Evolutionary conservation across 2,329 filamentous ascomycete species (phyloP).

Genomic region (Hymenoscyphus fructigenus): DNA sequence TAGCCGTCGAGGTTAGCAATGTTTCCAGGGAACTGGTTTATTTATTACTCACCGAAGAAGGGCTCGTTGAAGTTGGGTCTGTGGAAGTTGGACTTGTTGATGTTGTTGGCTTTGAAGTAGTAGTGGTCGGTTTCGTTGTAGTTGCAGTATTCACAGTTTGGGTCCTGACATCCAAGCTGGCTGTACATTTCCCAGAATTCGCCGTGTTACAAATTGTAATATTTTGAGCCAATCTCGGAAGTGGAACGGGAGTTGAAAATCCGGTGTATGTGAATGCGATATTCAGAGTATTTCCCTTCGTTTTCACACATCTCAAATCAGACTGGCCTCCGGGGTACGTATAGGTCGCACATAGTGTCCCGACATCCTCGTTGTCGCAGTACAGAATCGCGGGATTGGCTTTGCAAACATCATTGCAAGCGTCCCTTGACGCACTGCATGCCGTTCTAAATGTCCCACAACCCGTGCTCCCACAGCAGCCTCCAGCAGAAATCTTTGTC

Average conservation of each 20-base stretch:
- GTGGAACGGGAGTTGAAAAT: slow-evolving; percentile 8
- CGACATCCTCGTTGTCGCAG: background rate
- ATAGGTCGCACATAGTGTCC: slow-evolving; percentile 11
- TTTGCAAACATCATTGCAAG: background rate
- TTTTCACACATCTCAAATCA: slow-evolving; percentile 9
- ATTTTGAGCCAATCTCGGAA: slow-evolving; percentile 1
- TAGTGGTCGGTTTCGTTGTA: background rate
- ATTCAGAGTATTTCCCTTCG: background rate
- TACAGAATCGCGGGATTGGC: background rate
- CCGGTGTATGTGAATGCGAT: slow-evolving; percentile 9
- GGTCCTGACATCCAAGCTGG: background rate
- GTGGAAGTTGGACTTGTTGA: background rate
- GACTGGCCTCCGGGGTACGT: slow-evolving; percentile 9
- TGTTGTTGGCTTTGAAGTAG: background rate
- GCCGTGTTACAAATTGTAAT: background rate
- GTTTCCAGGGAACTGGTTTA: too few species aligned
- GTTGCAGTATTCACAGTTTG: background rate
- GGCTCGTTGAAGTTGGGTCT: background rate
- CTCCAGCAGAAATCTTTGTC: background rate
- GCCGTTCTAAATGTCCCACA: background rate
- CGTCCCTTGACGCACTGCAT: background rate
- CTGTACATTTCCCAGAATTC: background rate
- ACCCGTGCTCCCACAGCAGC: slow-evolving; percentile 1
- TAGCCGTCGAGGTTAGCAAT: background rate
- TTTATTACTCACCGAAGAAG: background rate